These are phyloP conservation scores for Dothideomycetidae sp. DNA, from an alignment of 2,329 filamentous ascomycete species.

Conservation along the genomic window DNA sequence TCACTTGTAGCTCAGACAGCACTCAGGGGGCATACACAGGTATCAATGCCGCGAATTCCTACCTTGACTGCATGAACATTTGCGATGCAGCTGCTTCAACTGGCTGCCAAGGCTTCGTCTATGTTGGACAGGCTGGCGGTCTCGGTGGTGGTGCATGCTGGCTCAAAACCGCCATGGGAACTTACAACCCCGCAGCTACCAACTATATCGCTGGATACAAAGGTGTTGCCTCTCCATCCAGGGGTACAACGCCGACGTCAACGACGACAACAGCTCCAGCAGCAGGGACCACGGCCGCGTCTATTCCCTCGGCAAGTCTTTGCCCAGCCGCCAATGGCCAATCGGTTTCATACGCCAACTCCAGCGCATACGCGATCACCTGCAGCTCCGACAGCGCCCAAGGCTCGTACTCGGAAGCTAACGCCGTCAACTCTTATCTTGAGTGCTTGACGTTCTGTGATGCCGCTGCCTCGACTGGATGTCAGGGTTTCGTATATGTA, in stretches of 20 bases:
- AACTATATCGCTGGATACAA: constrained; percentile 11
- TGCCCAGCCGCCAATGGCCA: constrained; percentile 11
- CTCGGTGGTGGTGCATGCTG: constrained; percentile 16
- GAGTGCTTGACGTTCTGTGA: constrained; percentile 13
- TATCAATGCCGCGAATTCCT: constrained; percentile 8
- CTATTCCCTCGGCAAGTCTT: constrained; percentile 13
- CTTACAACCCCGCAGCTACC: constrained; percentile 7
- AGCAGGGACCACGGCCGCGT: constrained; percentile 2
- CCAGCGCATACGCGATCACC: constrained; percentile 10
- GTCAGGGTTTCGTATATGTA: constrained; percentile 13
- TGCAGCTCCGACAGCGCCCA: constrained; percentile 12
- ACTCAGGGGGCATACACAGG: constrained; percentile 10
- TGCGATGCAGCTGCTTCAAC: constrained; percentile 10
- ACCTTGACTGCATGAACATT: constrained; percentile 13
- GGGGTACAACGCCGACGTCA: neutral
- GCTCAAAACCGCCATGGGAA: constrained; percentile 13
- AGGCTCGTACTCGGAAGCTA: constrained; percentile 10
- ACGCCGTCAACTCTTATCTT: constrained; percentile 10
- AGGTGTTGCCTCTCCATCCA: constrained; percentile 3
- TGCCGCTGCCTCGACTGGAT: constrained; percentile 8
- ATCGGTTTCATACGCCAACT: constrained; percentile 1
- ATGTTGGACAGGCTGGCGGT: constrained; percentile 13
- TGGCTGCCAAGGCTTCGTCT: constrained; percentile 12
- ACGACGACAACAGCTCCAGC: constrained; percentile 6
- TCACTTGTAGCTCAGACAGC: constrained; percentile 13